A percentile compares a stretch with the other conserved stretches of the same genome.
phyloP scores from a whole-genome alignment of 495 filamentous ascomycete species.

The Hyphodiscus hymeniophilus region DNA sequence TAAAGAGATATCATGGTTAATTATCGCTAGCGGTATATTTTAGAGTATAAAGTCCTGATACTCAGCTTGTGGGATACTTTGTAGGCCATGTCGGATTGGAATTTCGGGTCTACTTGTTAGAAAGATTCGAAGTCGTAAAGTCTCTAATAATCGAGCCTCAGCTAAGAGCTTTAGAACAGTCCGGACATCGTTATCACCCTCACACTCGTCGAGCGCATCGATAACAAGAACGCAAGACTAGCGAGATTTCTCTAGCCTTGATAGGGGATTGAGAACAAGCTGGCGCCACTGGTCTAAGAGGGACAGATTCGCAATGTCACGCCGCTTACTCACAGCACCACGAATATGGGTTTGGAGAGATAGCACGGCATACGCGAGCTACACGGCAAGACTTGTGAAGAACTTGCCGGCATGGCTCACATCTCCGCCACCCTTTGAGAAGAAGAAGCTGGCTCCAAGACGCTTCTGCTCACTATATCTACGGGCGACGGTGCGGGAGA shows the following conservation, averaged over 20 bases:
- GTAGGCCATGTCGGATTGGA: constrained; percentile 22
- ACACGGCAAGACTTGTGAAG: constrained; percentile 3
- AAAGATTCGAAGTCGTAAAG: constrained; percentile 19
- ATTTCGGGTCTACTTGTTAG: constrained; percentile 25
- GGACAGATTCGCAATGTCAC: not conserved
- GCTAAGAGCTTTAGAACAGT: constrained; percentile 20
- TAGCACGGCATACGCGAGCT: constrained; percentile 1
- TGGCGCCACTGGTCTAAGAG: constrained; percentile 6
- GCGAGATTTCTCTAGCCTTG: not conserved
- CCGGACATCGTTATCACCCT: constrained; percentile 1
- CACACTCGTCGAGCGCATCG: constrained; percentile 12
- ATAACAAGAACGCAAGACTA: not conserved
- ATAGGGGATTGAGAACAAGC: constrained; percentile 6
- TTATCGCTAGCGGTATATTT: constrained; percentile 15
- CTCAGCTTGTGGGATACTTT: constrained; percentile 5
- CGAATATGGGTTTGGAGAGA: constrained; percentile 1
- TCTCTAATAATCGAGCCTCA: constrained; percentile 7
- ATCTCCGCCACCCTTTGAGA: constrained; percentile 12
- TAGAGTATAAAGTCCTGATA: constrained; percentile 14
- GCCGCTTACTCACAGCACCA: not conserved
- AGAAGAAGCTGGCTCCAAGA: constrained; percentile 11
- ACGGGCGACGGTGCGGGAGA: not conserved
- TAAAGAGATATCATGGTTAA: constrained; percentile 14
- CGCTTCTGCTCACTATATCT: constrained; percentile 1
- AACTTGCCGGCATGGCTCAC: constrained; percentile 5